A percentile compares a stretch with the other conserved stretches of the same genome.
Evolutionary conservation across 2,329 filamentous ascomycete genomes (phyloP).

Genomic region (Colletotrichum sidae): DNA sequence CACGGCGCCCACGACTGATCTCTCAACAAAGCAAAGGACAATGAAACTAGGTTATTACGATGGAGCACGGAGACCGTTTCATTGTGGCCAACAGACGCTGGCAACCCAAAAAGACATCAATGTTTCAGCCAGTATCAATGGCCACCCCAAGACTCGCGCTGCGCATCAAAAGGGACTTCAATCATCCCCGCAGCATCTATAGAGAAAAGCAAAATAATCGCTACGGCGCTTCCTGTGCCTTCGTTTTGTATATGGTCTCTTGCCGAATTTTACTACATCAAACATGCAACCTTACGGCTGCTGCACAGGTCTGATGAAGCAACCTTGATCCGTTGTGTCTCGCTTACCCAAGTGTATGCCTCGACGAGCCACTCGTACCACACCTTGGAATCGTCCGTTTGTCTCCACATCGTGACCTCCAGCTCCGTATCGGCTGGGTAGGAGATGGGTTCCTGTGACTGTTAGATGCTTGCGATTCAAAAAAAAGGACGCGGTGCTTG

Average conservation of each 20-base stretch:
- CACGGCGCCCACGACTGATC: conserved; percentile 8
- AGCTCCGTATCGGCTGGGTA: conserved; percentile 87
- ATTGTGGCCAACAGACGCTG: conserved; percentile 6
- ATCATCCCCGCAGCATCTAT: conserved; percentile 20
- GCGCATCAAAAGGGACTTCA: conserved; percentile 11
- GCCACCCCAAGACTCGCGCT: conserved; percentile 16
- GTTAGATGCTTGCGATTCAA: not conserved
- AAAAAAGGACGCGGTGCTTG: conserved; percentile 53
- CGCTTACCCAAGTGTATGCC: conserved; percentile 75
- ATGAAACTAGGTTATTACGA: conserved; percentile 13
- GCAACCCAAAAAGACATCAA: conserved; percentile 17
- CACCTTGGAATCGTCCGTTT: conserved; percentile 93
- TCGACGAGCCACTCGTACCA: conserved; percentile 99
- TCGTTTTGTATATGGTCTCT: not conserved
- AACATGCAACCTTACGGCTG: conserved; percentile 75
- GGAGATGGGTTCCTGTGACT: conserved; percentile 80
- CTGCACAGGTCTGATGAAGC: conserved; percentile 75
- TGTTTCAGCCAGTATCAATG: conserved; percentile 19
- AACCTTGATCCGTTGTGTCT: conserved; percentile 72
- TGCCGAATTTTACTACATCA: conserved; percentile 65
- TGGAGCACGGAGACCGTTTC: conserved; percentile 21
- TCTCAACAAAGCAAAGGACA: conserved; percentile 4
- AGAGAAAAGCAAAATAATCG: conserved; percentile 16
- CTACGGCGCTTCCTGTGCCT: conserved; percentile 27
- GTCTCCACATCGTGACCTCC: conserved; percentile 93